These are phyloP conservation scores for Apiotrichum laibachii DNA, from an alignment of 1,284 basidiomycete species.

Conservation along the genomic window DNA sequence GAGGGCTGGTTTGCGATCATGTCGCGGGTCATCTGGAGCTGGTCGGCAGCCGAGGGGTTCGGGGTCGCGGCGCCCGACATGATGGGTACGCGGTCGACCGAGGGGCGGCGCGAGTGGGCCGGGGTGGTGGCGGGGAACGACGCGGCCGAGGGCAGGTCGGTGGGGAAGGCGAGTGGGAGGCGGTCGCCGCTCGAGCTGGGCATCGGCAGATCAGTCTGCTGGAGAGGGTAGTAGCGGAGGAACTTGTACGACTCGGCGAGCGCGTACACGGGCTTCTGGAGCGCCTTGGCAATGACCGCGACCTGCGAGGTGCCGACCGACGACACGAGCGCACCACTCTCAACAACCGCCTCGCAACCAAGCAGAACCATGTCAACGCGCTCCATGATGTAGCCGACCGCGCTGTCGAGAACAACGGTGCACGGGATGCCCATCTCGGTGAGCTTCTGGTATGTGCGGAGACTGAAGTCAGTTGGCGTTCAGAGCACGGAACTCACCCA, in stretches of 20 bases:
- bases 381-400: slow-evolving; percentile 95
- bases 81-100: slow-evolving; percentile 7
- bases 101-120: slow-evolving; percentile 14
- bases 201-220: slow-evolving; percentile 87
- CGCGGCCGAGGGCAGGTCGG: slow-evolving; percentile 10
- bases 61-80: slow-evolving; percentile 9
- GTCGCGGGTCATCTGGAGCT: slow-evolving; percentile 48
- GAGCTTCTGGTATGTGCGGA: slow-evolving; percentile 82
- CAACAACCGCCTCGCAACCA: slow-evolving; percentile 95
- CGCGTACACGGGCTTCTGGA: slow-evolving; percentile 94
- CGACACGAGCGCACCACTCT: slow-evolving; percentile 65
- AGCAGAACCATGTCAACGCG: slow-evolving; percentile 92
- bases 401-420: slow-evolving; percentile 91
- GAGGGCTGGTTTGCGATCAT: slow-evolving; percentile 52
- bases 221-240: slow-evolving; percentile 91
- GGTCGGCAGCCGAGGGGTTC: not conserved
- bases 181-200: slow-evolving; percentile 10
- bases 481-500: slow-evolving; percentile 22
- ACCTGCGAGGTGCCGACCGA: slow-evolving; percentile 92
- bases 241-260: slow-evolving; percentile 98
- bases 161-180: slow-evolving; percentile 31
- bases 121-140: slow-evolving; percentile 18
- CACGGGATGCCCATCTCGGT: slow-evolving; percentile 86
- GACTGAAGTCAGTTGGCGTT: slow-evolving; percentile 54
- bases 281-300: slow-evolving; percentile 90